Evolutionary conservation across 2,329 filamentous ascomycete genomes (phyloP).

Genomic region (Pyrenochaeta sp.): DNA sequence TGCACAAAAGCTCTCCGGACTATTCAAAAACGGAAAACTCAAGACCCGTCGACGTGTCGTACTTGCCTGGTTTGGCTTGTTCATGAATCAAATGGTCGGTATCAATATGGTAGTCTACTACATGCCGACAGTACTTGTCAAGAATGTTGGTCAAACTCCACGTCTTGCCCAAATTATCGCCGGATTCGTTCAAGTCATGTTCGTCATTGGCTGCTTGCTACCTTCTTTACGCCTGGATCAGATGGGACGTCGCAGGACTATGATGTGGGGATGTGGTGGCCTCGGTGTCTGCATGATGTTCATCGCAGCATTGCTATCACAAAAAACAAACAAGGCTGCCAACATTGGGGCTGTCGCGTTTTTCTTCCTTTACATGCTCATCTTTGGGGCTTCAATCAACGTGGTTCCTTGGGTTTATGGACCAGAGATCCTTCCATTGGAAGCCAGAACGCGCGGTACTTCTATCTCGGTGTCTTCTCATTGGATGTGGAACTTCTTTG

Average conservation of each 20-base stretch:
- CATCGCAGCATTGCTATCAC: slow-evolving; percentile 44
- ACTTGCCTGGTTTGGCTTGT: slow-evolving; percentile 54
- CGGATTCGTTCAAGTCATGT: slow-evolving; percentile 52
- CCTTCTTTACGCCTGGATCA: slow-evolving; percentile 22
- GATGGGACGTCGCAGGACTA: slow-evolving; percentile 53
- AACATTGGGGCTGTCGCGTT: slow-evolving; percentile 51
- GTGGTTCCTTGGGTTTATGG: slow-evolving; percentile 60
- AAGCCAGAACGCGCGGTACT: slow-evolving; percentile 59
- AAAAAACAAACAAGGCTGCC: slow-evolving; percentile 13
- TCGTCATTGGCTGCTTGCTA: slow-evolving; percentile 44
- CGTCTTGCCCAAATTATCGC: slow-evolving; percentile 46
- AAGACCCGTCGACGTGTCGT: slow-evolving; percentile 56
- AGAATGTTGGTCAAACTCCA: slow-evolving; percentile 42
- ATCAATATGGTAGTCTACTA: slow-evolving; percentile 58
- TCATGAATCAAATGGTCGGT: slow-evolving; percentile 60
- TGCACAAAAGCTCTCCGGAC: slow-evolving; percentile 46
- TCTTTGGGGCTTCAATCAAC: slow-evolving; percentile 32
- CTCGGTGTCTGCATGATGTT: slow-evolving; percentile 51
- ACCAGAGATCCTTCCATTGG: slow-evolving; percentile 60
- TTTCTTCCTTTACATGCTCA: slow-evolving; percentile 34
- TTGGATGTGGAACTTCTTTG: slow-evolving; percentile 60
- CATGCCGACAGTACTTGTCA: slow-evolving; percentile 40
- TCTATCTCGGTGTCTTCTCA: slow-evolving; percentile 60
- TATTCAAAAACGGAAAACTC: slow-evolving; percentile 53
- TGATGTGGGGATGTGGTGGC: slow-evolving; percentile 54